phyloP scores from a whole-genome alignment of 2,329 filamentous ascomycete species.

The Dothistroma pini region DNA sequence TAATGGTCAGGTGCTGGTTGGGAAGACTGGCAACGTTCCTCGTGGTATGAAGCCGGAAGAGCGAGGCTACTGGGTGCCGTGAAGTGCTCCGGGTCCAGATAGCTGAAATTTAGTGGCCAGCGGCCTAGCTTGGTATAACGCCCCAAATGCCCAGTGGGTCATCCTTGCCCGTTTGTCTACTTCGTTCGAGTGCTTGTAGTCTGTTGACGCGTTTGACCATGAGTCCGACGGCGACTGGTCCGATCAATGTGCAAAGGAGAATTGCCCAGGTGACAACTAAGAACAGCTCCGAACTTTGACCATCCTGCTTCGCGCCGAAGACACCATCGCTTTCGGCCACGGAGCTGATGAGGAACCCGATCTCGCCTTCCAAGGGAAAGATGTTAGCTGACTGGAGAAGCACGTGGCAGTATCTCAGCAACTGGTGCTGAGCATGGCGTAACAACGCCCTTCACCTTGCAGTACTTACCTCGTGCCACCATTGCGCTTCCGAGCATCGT shows the following conservation, averaged over 20 bases:
- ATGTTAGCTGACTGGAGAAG: too few relatives aligned
- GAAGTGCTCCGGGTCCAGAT: neutral
- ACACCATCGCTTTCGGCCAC: constrained; percentile 57
- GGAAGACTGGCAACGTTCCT: constrained; percentile 30
- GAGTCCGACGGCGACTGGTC: constrained; percentile 51
- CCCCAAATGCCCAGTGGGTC: constrained; percentile 21
- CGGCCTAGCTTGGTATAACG: constrained; percentile 2
- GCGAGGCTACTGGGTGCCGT: constrained; percentile 28
- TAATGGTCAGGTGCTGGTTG: constrained; percentile 32
- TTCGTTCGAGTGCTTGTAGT: constrained; percentile 32
- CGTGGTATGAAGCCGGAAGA: constrained; percentile 32
- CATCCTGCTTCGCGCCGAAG: constrained; percentile 35
- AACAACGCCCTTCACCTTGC: too few relatives aligned
- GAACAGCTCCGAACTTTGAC: constrained; percentile 45
- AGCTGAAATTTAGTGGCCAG: neutral
- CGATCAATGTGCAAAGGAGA: constrained; percentile 54
- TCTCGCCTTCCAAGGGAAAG: constrained; percentile 54
- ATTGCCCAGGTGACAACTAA: constrained; percentile 54
- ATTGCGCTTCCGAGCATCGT: constrained; percentile 65
- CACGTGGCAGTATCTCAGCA: too few relatives aligned
- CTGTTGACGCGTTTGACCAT: constrained; percentile 47
- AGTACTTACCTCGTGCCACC: constrained; percentile 54
- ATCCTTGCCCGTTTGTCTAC: constrained; percentile 9
- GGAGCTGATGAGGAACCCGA: constrained; percentile 71
- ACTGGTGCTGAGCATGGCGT: too few relatives aligned